A percentile compares a stretch with the other conserved stretches of the same genome.
Conservation (phyloP, 1,139 yeast genomes). For the Lodderomyces margitis region DNA sequence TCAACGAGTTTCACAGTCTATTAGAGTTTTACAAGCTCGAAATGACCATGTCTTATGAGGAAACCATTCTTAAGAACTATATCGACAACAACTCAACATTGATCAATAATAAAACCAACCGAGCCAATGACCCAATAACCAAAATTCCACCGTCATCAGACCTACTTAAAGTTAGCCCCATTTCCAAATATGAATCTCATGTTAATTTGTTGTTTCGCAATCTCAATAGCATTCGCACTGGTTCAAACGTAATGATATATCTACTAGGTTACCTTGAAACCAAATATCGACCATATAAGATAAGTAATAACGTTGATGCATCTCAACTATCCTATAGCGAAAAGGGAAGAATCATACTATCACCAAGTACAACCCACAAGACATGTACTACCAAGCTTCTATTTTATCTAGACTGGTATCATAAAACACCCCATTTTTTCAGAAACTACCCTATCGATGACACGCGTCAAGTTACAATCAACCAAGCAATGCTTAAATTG, state of each 20-base stretch:
- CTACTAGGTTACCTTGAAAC: slow-evolving; percentile 35
- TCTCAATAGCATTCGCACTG: slow-evolving; percentile 25
- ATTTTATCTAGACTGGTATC: slow-evolving; percentile 41
- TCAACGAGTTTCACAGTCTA: slow-evolving; percentile 37
- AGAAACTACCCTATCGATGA: slow-evolving; percentile 11
- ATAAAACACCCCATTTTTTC: slow-evolving; percentile 25
- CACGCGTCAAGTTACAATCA: slow-evolving; percentile 7
- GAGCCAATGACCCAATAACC: slow-evolving; percentile 20
- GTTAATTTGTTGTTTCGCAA: slow-evolving; percentile 25
- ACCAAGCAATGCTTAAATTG: slow-evolving; percentile 17
- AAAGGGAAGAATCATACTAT: slow-evolving; percentile 21
- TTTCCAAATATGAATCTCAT: slow-evolving; percentile 32
- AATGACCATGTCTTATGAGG: slow-evolving; percentile 35
- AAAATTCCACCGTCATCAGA: slow-evolving; percentile 33
- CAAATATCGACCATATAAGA: slow-evolving; percentile 19
- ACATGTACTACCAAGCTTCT: slow-evolving; percentile 24
- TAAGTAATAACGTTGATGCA: slow-evolving; percentile 2
- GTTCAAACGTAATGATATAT: slow-evolving; percentile 26
- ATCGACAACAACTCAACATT: slow-evolving; percentile 25
- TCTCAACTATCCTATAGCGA: slow-evolving; percentile 7
- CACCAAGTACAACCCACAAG: slow-evolving; percentile 16
- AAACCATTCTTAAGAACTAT: slow-evolving; percentile 33
- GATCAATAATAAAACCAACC: slow-evolving; percentile 15
- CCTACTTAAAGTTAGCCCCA: slow-evolving; percentile 32
- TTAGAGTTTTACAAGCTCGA: slow-evolving; percentile 38